Base-by-base conservation (phyloP, 1,284 basidiomycete genomes). In the Abortiporus biennis region DNA sequence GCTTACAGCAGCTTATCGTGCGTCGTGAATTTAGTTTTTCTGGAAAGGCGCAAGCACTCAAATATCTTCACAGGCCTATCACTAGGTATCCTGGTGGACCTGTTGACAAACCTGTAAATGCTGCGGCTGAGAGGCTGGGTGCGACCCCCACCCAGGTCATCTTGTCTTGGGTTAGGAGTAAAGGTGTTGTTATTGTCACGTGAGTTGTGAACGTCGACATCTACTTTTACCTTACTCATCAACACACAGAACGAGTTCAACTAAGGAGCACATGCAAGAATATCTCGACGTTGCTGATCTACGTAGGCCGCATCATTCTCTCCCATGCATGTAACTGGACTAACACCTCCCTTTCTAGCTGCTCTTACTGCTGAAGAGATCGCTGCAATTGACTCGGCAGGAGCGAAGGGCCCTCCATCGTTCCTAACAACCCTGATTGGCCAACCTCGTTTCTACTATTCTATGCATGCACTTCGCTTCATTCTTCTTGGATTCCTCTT, bases 1-100 rank as follows among this genome's bases (percentile, higher is more conserved):
- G 83, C 79, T 0, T 89, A 85, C 60, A 81, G 80, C 36, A 64
- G 77, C 34, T 67, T 89, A 8, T 70, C 67, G 78, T 81, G 45
- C 31, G 69, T 22, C 34, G n/a, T n/a, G n/a, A n/a, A n/a, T n/a
- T n/a, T n/a, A n/a, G n/a, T n/a, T n/a, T n/a, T n/a, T n/a, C 27
- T n/a, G n/a, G n/a, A 30, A 11, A 11, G 11, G 29, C 29, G 29
- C 11, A 6, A 6, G 13, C 5, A 11, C 6, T 5, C 36, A 6
- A 23, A 37, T 16, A 19, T 16, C 15, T 22, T 4, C n/a, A n/a
- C 50, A 81, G 78, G 45, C 81, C 84, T 1, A 70, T 87, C 30
- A 86, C 83, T 1, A 58, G 54, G 12, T 63, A 58, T 19, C 77
- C 79, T 1, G 81, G 79, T 2, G 85, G 84, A 5, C 77, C 83